Evolutionary conservation across 1,284 basidiomycete species (phyloP), one percentile per base, ranked within the genome.

Genomic region (Schizophyllum amplum): DNA sequence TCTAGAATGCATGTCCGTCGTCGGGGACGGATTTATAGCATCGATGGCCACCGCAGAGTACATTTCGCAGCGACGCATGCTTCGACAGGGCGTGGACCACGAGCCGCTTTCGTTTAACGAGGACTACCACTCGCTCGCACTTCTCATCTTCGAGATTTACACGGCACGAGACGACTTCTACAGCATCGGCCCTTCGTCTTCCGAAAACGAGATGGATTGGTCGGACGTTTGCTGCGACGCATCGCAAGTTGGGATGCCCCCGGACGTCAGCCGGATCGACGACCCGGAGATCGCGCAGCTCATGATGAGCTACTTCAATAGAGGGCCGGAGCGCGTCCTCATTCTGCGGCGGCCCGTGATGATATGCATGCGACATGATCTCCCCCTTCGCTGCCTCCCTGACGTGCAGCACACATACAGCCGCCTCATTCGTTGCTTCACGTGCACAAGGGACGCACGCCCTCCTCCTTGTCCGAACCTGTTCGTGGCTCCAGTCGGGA

Each of bases 131-230:
- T 53, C 57, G 4, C 50, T 55, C 42, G 57, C 23, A n/a, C 26
- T 55, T 4, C 26, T 53, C 5, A 54, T 55, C 25, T 54, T 53
- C 21, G 27, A 58, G 57, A 58, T 58, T 23, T 58, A 26, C 42
- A 26, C 33, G 13, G 7, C 13, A 17, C 33, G 17, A 9, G 33
- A 42, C 17, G 33, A 58, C 17, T 24, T 58, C 6, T 58, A 55
- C 49, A 55, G 47, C 11, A 49, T 48, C 5, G 20, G 50, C 15
- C 4, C 52, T 5, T 33, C 53, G 5, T 49, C 54, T 6, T 25
- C 33, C 15, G 50, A 47, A 23, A 49, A 49, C 15, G 21, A 17
- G 15, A 33, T 51, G 33, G 5, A 24, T 20, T n/a, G 25, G 17
- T 24, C 1, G 22, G 33, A 21, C 2, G 20, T 23, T 1, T 46